phyloP scores from a whole-genome alignment of 2,329 filamentous ascomycete genomes.

The Akanthomyces lecanii region DNA sequence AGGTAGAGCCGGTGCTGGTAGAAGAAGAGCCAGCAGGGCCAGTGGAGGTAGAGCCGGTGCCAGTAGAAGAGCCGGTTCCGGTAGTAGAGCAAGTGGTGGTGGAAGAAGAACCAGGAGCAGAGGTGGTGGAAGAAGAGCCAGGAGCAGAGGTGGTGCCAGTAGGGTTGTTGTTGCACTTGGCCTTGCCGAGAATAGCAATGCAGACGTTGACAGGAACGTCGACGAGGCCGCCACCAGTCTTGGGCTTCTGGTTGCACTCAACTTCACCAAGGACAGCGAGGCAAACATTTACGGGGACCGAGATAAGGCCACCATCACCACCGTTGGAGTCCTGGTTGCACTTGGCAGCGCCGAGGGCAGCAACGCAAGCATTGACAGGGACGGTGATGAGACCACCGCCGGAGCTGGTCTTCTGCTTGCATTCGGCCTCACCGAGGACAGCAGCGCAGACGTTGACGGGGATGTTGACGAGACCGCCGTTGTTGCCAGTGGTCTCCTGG shows the following conservation, averaged over 20 bases:
- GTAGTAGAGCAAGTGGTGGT: background rate
- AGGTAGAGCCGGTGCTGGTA: background rate
- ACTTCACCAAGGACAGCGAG: background rate
- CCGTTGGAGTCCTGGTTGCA: background rate
- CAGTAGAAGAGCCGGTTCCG: background rate
- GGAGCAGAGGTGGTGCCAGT: background rate
- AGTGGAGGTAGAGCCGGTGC: background rate
- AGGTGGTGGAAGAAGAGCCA: background rate
- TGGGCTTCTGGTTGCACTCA: background rate
- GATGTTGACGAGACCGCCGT: background rate
- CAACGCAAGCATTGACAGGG: constrained; percentile 2
- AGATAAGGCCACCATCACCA: background rate
- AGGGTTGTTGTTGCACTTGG: background rate
- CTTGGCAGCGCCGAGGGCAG: background rate
- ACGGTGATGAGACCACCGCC: background rate
- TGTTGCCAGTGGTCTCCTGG: background rate
- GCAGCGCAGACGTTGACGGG: constrained; percentile 2
- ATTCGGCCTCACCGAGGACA: constrained; percentile 1
- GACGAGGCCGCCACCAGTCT: background rate
- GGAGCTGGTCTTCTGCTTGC: background rate
- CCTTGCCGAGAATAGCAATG: constrained; percentile 3
- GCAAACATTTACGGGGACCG: background rate
- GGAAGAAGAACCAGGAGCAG: background rate
- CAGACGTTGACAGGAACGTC: background rate
- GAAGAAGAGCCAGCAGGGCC: background rate